Base-by-base conservation (phyloP, 1,284 basidiomycete genomes). In the Leccinum subrobustum region DNA sequence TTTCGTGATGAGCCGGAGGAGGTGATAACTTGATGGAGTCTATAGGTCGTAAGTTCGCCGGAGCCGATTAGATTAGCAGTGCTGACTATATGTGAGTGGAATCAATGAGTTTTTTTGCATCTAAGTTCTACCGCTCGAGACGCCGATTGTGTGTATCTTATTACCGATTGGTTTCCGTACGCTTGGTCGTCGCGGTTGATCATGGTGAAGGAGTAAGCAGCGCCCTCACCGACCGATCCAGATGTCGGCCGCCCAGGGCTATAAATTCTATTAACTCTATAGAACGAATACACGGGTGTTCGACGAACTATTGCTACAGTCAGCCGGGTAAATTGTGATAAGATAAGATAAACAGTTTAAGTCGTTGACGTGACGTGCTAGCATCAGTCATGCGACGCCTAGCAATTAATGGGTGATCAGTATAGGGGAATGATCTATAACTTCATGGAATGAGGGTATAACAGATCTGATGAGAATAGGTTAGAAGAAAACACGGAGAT, bases 1-100 rank as follows among this genome's bases (percentile, higher is more conserved):
- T 67, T 91, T 91, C 69, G 81, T 83, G 44, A 87, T 91, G 88
- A 83, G 82, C 63, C 77, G 88, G 61, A 79, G 89, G 61, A 72
- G 78, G 67, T 86, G 68, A 80, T 53, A 8, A 11, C 18, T 25
- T 31, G 50, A 23, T 29, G 16, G 35, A 12, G 18, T 11, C 31
- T 6, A 3, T 27, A 27, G 27, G 27, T 27, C 27, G 27, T 27
- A 27, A 27, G 27, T 27, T 27, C 7, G 27, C 27, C 27, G 7
- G 27, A 27, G 27, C 27, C 27, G 7, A 27, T 27, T 27, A 27
- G 27, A 27, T 8, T 27, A 27, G 25, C 25, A 27, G 27, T 27
- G 27, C 27, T 27, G 27, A 27, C 2, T 27, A 27, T 27, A 27
- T 31, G 29, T 31, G 29, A 31, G 29, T 31, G 29, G 29, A 31